Evolutionary conservation across 1,284 basidiomycete genomes (phyloP), one percentile per base, ranked within the genome.

Genomic region (Blastosporella zonata): DNA sequence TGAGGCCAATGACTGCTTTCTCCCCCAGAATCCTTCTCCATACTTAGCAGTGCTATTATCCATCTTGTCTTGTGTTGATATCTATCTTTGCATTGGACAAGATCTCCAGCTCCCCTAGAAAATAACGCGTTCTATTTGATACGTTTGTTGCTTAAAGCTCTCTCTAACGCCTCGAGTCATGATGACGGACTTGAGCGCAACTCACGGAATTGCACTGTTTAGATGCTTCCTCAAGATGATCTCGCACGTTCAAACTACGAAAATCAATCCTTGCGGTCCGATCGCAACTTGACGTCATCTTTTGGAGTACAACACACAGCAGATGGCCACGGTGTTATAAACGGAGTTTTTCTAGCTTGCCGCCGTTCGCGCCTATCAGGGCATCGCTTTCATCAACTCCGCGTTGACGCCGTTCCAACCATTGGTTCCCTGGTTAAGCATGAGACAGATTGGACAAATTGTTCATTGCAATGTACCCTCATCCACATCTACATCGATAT

Each of bases 401-500:
- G 42, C 39, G 37, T 35, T 38, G 47, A 34, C 40, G 33, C 41
- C 13, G 25, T 43, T 37, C 21, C 3, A 37, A 12, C 13, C 25
- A 17, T 27, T 41, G 31, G 33, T 20, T 45, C 36, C 41, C 42
- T 43, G 45, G 31, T 25, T 43, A 28, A 43, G 28, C 49, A 36
- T 37, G 46, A 34, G 38, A 27, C 41, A 51, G 43, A 55, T 57
- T 45, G 36, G 27, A 43, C 31, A 38, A 46, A 37, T 35, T 27
- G 29, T 50, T 35, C 28, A 38, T 44, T 31, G 17, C 36, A 39
- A 46, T 27, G 23, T 20, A 43, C 38, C 38, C 31, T 9, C 38
- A 45, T 47, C 46, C 43, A 21, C 13, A 49, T 58, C 48, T 44
- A 27, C 46, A 53, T 49, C 48, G 49, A 20, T 48, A 52, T 55